Evolutionary conservation across 2,329 filamentous ascomycete genomes (phyloP).

Genomic region (Venturia pyrina): DNA sequence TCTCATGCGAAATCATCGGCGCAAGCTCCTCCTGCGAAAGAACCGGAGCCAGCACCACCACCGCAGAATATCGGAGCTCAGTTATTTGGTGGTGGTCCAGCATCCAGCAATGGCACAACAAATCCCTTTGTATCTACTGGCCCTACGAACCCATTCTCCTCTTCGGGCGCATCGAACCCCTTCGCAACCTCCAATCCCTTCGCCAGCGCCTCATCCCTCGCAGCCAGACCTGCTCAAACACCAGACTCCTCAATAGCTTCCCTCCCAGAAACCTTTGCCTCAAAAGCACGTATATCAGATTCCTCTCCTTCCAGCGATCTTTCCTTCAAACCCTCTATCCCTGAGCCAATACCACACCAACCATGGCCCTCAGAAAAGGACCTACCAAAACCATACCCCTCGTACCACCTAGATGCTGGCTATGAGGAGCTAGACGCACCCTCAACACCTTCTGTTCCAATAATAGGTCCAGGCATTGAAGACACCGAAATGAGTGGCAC

Average conservation of each 20-base stretch:
- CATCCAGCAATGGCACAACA: constrained; percentile 16
- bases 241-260: constrained; percentile 26
- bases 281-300: constrained; percentile 51
- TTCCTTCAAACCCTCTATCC: constrained; percentile 21
- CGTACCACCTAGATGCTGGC: constrained; percentile 76
- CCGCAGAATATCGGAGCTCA: constrained; percentile 4
- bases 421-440: constrained; percentile 71
- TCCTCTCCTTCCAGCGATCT: constrained; percentile 22
- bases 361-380: constrained; percentile 64
- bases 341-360: constrained; percentile 37
- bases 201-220: constrained; percentile 31
- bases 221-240: constrained; percentile 22
- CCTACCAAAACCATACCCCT: constrained; percentile 63
- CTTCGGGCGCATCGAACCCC: constrained; percentile 17
- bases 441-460: constrained; percentile 38
- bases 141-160: constrained; percentile 24
- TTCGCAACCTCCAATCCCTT: constrained; percentile 48
- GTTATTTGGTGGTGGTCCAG: constrained; percentile 10
- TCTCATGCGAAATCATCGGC: constrained; percentile 17
- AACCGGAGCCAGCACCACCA: constrained; percentile 13
- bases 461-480: constrained; percentile 33
- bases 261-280: constrained; percentile 66
- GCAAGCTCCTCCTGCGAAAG: constrained; percentile 15
- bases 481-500: constrained; percentile 21
- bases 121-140: constrained; percentile 54